Evolutionary conservation across 345 rosid genomes (phyloP).

Genomic region (Citrus sp.): DNA sequence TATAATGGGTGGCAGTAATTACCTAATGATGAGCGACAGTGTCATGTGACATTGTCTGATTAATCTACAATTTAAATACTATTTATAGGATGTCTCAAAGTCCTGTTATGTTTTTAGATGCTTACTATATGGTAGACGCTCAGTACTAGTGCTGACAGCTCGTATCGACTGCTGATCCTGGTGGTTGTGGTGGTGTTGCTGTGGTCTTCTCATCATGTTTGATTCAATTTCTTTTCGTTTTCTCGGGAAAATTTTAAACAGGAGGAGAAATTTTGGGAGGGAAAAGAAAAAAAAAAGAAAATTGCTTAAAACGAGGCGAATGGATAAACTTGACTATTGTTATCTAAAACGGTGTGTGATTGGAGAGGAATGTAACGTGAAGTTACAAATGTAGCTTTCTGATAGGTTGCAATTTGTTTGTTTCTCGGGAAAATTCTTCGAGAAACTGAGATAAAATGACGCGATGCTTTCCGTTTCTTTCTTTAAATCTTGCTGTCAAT

Average conservation of each 20-base stretch:
- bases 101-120: too few relatives aligned
- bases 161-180: slow-evolving; percentile 58
- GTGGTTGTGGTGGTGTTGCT: slow-evolving; percentile 23
- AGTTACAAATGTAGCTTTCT: slow-evolving; percentile 8
- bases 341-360: slow-evolving; percentile 26
- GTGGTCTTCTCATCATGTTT: slow-evolving; percentile 48
- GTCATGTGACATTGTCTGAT: too few relatives aligned
- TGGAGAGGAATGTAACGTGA: slow-evolving; percentile 8
- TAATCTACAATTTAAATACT: too few relatives aligned
- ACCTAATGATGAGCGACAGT: too few relatives aligned
- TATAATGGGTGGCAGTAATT: too few relatives aligned
- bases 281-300: not conserved
- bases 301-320: slow-evolving; percentile 30
- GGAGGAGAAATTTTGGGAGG: not conserved
- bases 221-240: not conserved
- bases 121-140: slow-evolving; percentile 18
- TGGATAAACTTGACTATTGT: slow-evolving; percentile 30
- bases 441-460: slow-evolving; percentile 15
- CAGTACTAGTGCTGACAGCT: slow-evolving; percentile 62
- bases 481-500: not conserved
- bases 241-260: not conserved
- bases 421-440: slow-evolving; percentile 28
- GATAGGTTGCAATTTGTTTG: slow-evolving; percentile 29
- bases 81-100: too few relatives aligned
- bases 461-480: not conserved